Conservation (phyloP, 495 filamentous ascomycete species). For the Geopyxis carbonaria region DNA sequence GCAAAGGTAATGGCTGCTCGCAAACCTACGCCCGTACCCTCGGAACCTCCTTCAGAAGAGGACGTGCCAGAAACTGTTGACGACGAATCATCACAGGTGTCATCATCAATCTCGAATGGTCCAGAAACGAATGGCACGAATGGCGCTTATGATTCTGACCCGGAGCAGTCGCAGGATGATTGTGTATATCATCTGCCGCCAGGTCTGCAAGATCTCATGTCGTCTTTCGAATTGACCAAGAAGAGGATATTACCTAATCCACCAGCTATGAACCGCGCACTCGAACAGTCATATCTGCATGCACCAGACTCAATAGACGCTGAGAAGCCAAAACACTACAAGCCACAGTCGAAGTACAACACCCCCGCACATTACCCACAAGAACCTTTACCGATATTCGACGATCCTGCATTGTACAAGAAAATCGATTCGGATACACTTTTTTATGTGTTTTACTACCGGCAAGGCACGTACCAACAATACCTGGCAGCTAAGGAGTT, state of each 20-base stretch:
- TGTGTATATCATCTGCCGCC: slow-evolving; percentile 91
- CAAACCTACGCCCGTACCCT: slow-evolving; percentile 10
- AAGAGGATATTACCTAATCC: slow-evolving; percentile 40
- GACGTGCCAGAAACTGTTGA: slow-evolving; percentile 11
- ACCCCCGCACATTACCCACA: slow-evolving; percentile 79
- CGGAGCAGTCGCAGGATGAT: slow-evolving; percentile 37
- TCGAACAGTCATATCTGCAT: slow-evolving; percentile 49
- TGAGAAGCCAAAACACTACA: slow-evolving; percentile 66
- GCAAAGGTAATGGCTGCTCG: slow-evolving; percentile 16
- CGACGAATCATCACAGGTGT: too few species aligned
- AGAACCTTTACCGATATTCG: slow-evolving; percentile 73
- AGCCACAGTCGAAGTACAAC: slow-evolving; percentile 59
- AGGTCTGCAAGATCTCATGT: slow-evolving; percentile 71
- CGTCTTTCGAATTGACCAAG: slow-evolving; percentile 76
- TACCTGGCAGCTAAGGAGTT: slow-evolving; percentile 90
- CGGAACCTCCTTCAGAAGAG: slow-evolving; percentile 28
- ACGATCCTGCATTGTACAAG: slow-evolving; percentile 72
- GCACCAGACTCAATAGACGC: slow-evolving; percentile 62
- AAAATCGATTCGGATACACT: slow-evolving; percentile 86
- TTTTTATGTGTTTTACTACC: slow-evolving; percentile 99
- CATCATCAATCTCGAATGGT: slow-evolving; percentile 8
- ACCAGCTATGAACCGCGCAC: slow-evolving; percentile 50
- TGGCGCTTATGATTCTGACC: slow-evolving; percentile 15
- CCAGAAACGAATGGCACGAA: slow-evolving; percentile 17
- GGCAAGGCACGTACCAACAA: slow-evolving; percentile 88